Evolutionary conservation across 108 stramenopile species (phyloP).

Genomic region (Cyclostephanos invisitatus): DNA sequence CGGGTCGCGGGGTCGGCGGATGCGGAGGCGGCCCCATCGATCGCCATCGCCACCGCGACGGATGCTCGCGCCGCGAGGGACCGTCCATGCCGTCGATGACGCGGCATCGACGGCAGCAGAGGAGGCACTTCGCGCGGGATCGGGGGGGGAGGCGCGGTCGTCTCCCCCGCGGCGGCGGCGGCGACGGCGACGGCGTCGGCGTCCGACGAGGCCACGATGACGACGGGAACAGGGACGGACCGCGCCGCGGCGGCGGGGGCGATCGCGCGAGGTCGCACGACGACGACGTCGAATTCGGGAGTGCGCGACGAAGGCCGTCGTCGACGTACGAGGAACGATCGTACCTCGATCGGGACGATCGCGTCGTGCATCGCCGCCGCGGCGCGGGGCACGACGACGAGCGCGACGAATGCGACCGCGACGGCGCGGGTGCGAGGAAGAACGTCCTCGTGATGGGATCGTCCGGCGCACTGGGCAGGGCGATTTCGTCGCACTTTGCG

Average conservation of each 20-base stretch:
- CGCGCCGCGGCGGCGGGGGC: too few species aligned
- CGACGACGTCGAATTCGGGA: too few species aligned
- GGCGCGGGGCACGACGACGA: neutral
- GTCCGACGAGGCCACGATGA: too few species aligned
- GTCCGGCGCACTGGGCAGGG: constrained; percentile 60
- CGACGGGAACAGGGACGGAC: neutral
- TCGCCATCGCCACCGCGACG: too few species aligned
- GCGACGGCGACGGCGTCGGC: neutral
- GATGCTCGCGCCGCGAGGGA: too few species aligned
- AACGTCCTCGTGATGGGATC: constrained; percentile 79
- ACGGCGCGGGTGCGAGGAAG: constrained; percentile 2
- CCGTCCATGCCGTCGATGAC: too few species aligned
- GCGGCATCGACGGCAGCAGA: neutral
- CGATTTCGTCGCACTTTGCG: constrained; percentile 46
- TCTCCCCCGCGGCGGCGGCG: neutral
- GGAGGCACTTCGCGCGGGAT: constrained; percentile 7
- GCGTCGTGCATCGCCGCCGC: neutral
- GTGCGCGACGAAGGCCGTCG: neutral
- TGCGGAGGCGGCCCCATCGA: too few species aligned
- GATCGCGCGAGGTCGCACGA: too few species aligned
- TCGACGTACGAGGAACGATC: neutral
- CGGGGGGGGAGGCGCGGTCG: neutral
- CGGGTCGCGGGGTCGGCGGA: too few species aligned
- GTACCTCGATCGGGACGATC: neutral
- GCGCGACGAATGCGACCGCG: neutral